Percentiles rank a stretch among this genome's conserved stretches.
Conservation (phyloP, 1,284 basidiomycete genomes). For the Cutaneotrichosporon mucoides region DNA sequence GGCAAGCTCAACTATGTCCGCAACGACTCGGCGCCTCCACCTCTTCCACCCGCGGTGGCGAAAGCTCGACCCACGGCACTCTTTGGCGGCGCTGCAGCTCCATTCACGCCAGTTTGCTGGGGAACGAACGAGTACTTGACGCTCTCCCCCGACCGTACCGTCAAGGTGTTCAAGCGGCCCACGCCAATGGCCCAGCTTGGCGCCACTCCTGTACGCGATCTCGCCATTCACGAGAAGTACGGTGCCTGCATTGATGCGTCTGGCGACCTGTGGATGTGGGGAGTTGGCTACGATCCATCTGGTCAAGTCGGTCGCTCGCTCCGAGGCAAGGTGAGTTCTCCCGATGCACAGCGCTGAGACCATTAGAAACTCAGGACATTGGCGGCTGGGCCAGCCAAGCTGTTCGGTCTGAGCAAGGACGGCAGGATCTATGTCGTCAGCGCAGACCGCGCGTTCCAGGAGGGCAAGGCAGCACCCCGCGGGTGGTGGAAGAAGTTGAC, state of each 20-base stretch:
- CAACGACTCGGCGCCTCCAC: slow-evolving; percentile 12
- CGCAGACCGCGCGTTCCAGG: slow-evolving; percentile 49
- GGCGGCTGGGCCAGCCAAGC: slow-evolving; percentile 56
- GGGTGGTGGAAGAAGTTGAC: slow-evolving; percentile 37
- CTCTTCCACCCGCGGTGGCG: background rate
- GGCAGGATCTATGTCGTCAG: slow-evolving; percentile 70
- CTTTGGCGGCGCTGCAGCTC: background rate
- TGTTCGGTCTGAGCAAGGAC: slow-evolving; percentile 66
- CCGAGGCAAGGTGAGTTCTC: slow-evolving; percentile 63
- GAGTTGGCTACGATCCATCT: slow-evolving; percentile 55
- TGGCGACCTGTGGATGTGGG: slow-evolving; percentile 90
- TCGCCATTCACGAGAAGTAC: slow-evolving; percentile 67
- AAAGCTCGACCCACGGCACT: background rate
- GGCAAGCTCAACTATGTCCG: slow-evolving; percentile 4
- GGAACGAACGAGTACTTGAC: slow-evolving; percentile 40
- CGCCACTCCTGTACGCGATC: slow-evolving; percentile 63
- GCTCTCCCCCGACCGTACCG: slow-evolving; percentile 26
- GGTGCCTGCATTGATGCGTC: slow-evolving; percentile 78
- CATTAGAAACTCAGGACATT: slow-evolving; percentile 62
- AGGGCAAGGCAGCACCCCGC: slow-evolving; percentile 24
- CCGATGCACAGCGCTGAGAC: background rate
- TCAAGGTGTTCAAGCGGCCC: slow-evolving; percentile 31
- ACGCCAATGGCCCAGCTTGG: slow-evolving; percentile 36
- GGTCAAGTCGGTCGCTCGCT: slow-evolving; percentile 54
- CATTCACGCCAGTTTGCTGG: slow-evolving; percentile 39